Percentiles rank a stretch among this genome's conserved stretches.
These are phyloP conservation scores for Lachancea kluyveri DNA, from an alignment of 805 yeast genomes.

Conservation along the genomic window DNA sequence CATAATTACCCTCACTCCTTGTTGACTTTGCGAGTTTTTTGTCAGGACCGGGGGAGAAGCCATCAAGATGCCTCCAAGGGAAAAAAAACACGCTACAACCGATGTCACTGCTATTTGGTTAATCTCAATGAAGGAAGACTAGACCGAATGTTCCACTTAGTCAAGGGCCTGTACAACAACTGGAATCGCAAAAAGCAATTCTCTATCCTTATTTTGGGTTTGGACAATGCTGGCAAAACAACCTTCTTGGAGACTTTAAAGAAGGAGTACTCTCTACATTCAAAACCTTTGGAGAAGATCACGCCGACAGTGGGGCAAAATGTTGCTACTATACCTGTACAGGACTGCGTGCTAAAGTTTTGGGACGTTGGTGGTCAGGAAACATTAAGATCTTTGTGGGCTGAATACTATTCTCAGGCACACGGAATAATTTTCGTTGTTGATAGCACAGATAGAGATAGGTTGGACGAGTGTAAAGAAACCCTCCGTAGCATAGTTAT, in stretches of 20 bases:
- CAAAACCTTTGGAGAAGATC: conserved; percentile 54
- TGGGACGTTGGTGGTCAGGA: conserved; percentile 98
- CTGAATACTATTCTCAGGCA: conserved; percentile 73
- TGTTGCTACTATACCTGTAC: conserved; percentile 41
- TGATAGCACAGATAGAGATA: conserved; percentile 79
- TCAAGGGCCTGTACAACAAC: conserved; percentile 51
- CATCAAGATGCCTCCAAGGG: too few species aligned
- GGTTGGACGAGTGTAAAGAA: conserved; percentile 77
- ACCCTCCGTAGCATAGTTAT: conserved; percentile 51
- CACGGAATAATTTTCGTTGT: conserved; percentile 92
- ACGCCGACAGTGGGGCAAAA: conserved; percentile 96
- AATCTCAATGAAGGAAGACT: too few species aligned
- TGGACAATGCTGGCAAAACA: conserved; percentile 96
- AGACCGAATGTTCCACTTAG: conserved; percentile 70
- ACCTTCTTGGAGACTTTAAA: conserved; percentile 67
- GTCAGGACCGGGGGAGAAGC: too few species aligned
- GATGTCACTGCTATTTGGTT: too few species aligned
- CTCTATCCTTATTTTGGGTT: conserved; percentile 74
- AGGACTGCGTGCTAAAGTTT: conserved; percentile 55
- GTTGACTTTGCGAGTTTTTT: too few species aligned
- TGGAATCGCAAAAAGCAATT: conserved; percentile 63
- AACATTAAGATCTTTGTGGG: conserved; percentile 79
- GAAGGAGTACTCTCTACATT: conserved; percentile 41
- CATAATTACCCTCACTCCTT: too few species aligned
- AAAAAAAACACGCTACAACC: too few species aligned